phyloP scores from a whole-genome alignment of 805 yeast genomes.

The Cyberlindnera japonica region DNA sequence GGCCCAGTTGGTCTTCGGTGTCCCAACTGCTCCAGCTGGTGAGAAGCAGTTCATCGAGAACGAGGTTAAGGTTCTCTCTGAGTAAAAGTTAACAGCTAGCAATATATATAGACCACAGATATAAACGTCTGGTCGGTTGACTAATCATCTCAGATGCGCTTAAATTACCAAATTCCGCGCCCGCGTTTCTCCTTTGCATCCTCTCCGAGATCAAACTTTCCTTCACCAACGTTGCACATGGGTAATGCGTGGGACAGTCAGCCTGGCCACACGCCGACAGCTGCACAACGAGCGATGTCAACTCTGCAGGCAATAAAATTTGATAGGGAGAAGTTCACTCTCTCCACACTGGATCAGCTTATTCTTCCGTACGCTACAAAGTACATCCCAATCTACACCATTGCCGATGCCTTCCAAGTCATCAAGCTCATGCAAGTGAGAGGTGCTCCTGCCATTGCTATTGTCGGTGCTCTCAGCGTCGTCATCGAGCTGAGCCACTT shows the following conservation, averaged over 20 bases:
- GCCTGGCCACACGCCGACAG: background rate
- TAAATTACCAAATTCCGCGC: too few relatives aligned
- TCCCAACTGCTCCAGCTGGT: slow-evolving; percentile 34
- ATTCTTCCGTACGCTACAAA: slow-evolving; percentile 73
- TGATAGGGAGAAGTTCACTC: slow-evolving; percentile 39
- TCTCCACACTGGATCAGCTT: slow-evolving; percentile 76
- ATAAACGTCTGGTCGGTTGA: too few relatives aligned
- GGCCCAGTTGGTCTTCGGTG: slow-evolving; percentile 50
- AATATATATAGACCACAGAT: background rate
- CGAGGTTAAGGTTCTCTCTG: slow-evolving; percentile 35
- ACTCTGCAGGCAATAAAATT: slow-evolving; percentile 65
- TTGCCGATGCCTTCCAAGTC: slow-evolving; percentile 78
- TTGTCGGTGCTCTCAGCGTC: slow-evolving; percentile 83
- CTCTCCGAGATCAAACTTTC: too few relatives aligned
- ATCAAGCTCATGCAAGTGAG: slow-evolving; percentile 90
- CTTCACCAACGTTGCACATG: too few relatives aligned
- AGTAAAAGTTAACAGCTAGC: slow-evolving; percentile 5
- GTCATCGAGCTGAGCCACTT: slow-evolving; percentile 58
- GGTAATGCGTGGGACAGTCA: too few relatives aligned
- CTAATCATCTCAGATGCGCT: too few relatives aligned
- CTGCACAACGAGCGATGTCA: slow-evolving; percentile 28
- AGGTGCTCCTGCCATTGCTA: slow-evolving; percentile 98
- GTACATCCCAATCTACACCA: slow-evolving; percentile 57
- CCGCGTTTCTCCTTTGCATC: too few relatives aligned
- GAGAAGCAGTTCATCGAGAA: slow-evolving; percentile 42